phyloP scores from a whole-genome alignment of 805 yeast genomes.

The Saccharomyces mikatae region DNA sequence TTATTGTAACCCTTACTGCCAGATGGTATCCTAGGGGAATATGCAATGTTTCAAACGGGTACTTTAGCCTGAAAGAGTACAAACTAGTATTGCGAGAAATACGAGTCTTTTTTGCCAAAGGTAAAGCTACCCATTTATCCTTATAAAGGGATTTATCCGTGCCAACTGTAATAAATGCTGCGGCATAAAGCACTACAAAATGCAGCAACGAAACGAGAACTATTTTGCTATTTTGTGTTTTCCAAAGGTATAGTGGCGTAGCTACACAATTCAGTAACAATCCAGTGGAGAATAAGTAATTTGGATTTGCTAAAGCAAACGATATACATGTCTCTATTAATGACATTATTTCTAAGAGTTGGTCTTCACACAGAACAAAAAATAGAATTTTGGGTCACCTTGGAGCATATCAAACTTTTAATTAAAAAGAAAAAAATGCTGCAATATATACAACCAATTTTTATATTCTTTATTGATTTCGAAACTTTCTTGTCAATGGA shows the following conservation, averaged over 20 bases:
- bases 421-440: background rate
- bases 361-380: background rate
- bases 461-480: background rate
- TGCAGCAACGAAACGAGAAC: constrained; percentile 32
- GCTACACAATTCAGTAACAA: background rate
- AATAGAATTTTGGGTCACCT: background rate
- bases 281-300: background rate
- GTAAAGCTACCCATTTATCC: constrained; percentile 55
- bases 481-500: background rate
- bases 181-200: constrained; percentile 32
- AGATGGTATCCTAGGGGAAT: constrained; percentile 72
- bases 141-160: constrained; percentile 40
- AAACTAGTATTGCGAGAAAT: constrained; percentile 63
- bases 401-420: background rate
- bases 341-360: background rate
- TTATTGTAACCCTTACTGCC: constrained; percentile 43
- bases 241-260: background rate
- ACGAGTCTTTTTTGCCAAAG: constrained; percentile 64
- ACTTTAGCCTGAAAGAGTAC: constrained; percentile 58
- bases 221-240: constrained; percentile 7
- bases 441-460: background rate
- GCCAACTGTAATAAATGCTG: constrained; percentile 31
- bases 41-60: constrained; percentile 52
- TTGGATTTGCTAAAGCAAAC: background rate
- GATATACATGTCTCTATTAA: background rate